Evolutionary conservation across 140 eudicot species (phyloP), one percentile per base, ranked within the genome.

Genomic region (Ambrosia hybrid): DNA sequence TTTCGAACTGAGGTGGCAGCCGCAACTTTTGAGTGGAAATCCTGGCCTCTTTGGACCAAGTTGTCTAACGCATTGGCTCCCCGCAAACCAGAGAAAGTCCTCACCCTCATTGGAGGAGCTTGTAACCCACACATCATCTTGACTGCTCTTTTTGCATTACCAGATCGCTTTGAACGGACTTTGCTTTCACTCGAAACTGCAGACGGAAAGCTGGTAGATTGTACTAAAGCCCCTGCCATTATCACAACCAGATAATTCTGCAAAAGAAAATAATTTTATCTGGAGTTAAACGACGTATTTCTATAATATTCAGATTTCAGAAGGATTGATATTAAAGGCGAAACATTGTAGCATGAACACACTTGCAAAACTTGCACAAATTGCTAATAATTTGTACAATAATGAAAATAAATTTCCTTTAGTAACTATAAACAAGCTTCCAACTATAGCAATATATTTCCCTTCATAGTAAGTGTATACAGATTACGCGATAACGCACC

Each of bases 221-320:
- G 98, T 71, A 86, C 86, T 72, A 91, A 64, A 67, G 92, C 89
- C 75, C 86, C 83, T 3, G 90, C 91, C 96, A 92, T 92, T 76
- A 79, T 72, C 86, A 73, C 85, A 77, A 59, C 76, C 73, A 74
- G 74, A 34, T 9, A 63, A 63, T 48, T 56, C 80, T 75, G 80
- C 74, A 21, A 21, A 21, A 21, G 26, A 21, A 21, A 21, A 21
- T 1, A 21, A 30, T 1, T 1, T 4, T 7, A 21, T 21, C 26
- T 21, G 26, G 1, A 21, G 26, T 21, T 21, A 21, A 21, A 21
- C 26, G 26, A 0, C 26, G 1, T 21, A 21, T 21, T 21, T 21
- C 1, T 21, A 21, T 21, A 21, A 21, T 21, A 21, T 21, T 21
- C 26, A 21, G 26, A 21, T 0, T 21, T 21, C 26, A 21, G 26